A percentile compares a stretch with the other conserved stretches of the same genome.
phyloP scores from a whole-genome alignment of 2,329 filamentous ascomycete genomes.

The Penicillium sp. region DNA sequence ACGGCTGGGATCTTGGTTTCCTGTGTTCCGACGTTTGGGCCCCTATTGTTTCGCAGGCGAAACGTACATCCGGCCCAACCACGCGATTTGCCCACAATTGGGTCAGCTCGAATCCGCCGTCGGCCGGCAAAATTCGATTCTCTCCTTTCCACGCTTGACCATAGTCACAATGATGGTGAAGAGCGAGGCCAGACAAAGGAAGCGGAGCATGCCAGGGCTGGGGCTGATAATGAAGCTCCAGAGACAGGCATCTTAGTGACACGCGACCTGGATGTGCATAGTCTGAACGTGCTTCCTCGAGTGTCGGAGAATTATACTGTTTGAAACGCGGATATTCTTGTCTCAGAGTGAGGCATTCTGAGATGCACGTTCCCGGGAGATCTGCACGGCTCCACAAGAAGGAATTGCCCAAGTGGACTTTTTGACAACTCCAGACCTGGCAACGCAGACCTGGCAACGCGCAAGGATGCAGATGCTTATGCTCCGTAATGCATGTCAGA shows the following conservation, averaged over 20 bases:
- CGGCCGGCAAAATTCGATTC: conserved; percentile 1
- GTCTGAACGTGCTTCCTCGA: background rate
- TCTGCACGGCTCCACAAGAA: background rate
- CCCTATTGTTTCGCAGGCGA: conserved; percentile 11
- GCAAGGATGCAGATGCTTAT: background rate
- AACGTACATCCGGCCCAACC: background rate
- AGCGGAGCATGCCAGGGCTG: background rate
- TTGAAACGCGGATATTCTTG: background rate
- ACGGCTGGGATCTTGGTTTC: conserved; percentile 10
- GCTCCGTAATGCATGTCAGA: conserved; percentile 3
- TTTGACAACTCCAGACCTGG: background rate
- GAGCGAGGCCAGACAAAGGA: background rate
- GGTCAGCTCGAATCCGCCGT: background rate
- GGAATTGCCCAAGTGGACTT: background rate
- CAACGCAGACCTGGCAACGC: background rate
- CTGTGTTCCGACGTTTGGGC: conserved; percentile 11
- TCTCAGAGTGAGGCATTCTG: background rate
- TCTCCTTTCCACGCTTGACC: background rate
- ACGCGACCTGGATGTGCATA: conserved; percentile 1
- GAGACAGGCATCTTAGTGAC: conserved; percentile 1
- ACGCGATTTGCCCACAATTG: conserved; percentile 6
- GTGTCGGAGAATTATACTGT: background rate
- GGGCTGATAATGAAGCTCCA: background rate
- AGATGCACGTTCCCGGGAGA: background rate
- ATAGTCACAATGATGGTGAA: background rate